Evolutionary conservation across 768 basidiomycete genomes (phyloP).

Genomic region (Hygrocybe coccinea): DNA sequence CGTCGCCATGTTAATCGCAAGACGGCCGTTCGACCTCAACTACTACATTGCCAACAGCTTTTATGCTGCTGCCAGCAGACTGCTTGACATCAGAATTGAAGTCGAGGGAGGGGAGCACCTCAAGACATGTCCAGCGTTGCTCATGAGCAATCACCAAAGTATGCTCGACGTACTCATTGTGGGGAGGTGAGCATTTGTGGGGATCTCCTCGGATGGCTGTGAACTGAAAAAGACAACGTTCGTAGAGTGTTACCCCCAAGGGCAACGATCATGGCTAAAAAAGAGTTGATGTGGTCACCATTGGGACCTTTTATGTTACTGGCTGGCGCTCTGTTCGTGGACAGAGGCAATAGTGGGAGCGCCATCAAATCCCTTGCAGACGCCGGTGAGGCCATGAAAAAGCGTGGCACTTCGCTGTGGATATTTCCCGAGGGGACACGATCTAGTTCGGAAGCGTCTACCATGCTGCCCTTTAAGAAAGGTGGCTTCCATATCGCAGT

Average conservation of each 20-base stretch:
- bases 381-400: slow-evolving; percentile 78
- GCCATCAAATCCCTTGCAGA: slow-evolving; percentile 73
- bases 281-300: slow-evolving; percentile 79
- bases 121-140: slow-evolving; percentile 60
- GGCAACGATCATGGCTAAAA: slow-evolving; percentile 89
- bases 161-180: slow-evolving; percentile 83
- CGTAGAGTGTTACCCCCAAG: slow-evolving; percentile 74
- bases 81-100: slow-evolving; percentile 63
- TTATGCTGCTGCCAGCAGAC: slow-evolving; percentile 59
- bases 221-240: slow-evolving; percentile 4
- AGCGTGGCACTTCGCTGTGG: slow-evolving; percentile 70
- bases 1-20: slow-evolving; percentile 58
- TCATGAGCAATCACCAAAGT: slow-evolving; percentile 90
- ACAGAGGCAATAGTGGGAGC: slow-evolving; percentile 71
- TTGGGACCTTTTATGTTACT: slow-evolving; percentile 89
- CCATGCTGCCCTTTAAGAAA: slow-evolving; percentile 89
- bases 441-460: slow-evolving; percentile 56
- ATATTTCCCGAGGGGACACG: slow-evolving; percentile 97
- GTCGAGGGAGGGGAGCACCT: slow-evolving; percentile 88
- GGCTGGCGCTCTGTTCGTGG: slow-evolving; percentile 86
- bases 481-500: slow-evolving; percentile 97
- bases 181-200: slow-evolving; percentile 54
- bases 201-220: slow-evolving; percentile 13
- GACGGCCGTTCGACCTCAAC: slow-evolving; percentile 75
- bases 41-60: slow-evolving; percentile 79